Evolutionary conservation across 1,284 basidiomycete genomes (phyloP), one percentile per base, ranked within the genome.

Genomic region (Porogramme epimiltina): DNA sequence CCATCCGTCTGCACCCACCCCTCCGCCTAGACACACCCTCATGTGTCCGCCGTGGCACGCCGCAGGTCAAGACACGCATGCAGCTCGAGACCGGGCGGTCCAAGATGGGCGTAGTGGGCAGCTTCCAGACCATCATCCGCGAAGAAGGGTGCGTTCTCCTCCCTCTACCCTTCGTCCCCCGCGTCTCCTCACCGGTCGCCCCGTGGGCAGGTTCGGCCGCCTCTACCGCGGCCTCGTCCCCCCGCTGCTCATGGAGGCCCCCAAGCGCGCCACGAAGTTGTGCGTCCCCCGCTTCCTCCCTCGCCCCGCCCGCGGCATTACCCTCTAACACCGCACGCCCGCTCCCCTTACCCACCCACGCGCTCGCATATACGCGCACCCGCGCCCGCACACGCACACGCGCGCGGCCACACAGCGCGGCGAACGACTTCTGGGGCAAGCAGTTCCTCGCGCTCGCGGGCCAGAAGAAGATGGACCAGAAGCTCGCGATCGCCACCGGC

Each of bases 191-290:
- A n/a, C n/a, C n/a, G n/a, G n/a, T n/a, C 18, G 1, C 23, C 33
- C 10, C 16, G 3, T 13, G 33, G 15, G 34, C 64, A 96, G 93
- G 46, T 73, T 82, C 48, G 85, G 91, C 42, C 81, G 93, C 44
- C 73, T 99, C 54, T 99, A 99, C 76, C 83, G 95, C 73, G 96
- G 96, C 59, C 85, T 99, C 52, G 85, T 95, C 19, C 93, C 97
- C 6, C 97, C 97, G 19, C 74, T 99, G 23, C 83, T 98, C 67
- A 77, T 99, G 49, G 96, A 99, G 73, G 97, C 97, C 20, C 97
- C 96, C 4, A 99, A 99, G 76, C 86, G 96, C 73, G 96, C 96
- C 18, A 90, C 95, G 55, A 99, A 99, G 81, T 99, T 95, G 91
- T 91, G n/a, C 8, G 34, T 37, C 8, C 34, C 34, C n/a, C 6